phyloP scores from a whole-genome alignment of 139 green algal species.

The Tetradesmus lagerheimii region DNA sequence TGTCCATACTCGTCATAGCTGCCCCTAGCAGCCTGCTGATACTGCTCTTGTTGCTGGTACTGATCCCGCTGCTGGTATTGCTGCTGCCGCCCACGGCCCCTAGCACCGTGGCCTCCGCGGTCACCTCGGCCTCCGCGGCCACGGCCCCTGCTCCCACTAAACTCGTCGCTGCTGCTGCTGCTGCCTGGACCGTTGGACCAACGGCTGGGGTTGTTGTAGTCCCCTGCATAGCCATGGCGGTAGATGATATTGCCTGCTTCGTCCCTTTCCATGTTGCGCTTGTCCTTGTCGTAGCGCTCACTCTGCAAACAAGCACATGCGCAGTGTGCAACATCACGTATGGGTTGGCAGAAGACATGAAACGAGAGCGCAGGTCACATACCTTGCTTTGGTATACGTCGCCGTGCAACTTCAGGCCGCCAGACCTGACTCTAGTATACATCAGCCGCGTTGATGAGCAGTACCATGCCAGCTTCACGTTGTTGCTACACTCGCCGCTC shows the following conservation, averaged over 20 bases:
- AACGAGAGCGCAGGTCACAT: no score
- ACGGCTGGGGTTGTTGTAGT: slow-evolving; percentile 21
- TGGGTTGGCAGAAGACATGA: no score
- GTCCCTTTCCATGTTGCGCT: slow-evolving; percentile 4
- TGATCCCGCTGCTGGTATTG: neutral
- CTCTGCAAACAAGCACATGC: neutral
- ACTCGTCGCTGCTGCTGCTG: slow-evolving; percentile 27
- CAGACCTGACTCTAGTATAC: no score
- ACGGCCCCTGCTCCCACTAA: neutral
- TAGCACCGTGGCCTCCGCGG: neutral
- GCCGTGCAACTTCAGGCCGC: no score
- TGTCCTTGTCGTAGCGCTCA: neutral
- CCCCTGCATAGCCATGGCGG: neutral
- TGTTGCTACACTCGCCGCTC: no score
- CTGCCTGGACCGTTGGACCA: neutral
- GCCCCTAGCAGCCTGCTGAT: neutral
- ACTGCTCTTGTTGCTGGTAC: neutral
- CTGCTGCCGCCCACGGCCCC: neutral
- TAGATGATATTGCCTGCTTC: slow-evolving; percentile 22
- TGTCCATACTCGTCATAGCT: neutral
- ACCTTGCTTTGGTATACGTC: no score
- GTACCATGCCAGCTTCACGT: no score
- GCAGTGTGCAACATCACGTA: no score
- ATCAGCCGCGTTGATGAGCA: no score
- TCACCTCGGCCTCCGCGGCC: neutral